Evolutionary conservation across 768 basidiomycete genomes (phyloP).

Genomic region (Postia placenta): DNA sequence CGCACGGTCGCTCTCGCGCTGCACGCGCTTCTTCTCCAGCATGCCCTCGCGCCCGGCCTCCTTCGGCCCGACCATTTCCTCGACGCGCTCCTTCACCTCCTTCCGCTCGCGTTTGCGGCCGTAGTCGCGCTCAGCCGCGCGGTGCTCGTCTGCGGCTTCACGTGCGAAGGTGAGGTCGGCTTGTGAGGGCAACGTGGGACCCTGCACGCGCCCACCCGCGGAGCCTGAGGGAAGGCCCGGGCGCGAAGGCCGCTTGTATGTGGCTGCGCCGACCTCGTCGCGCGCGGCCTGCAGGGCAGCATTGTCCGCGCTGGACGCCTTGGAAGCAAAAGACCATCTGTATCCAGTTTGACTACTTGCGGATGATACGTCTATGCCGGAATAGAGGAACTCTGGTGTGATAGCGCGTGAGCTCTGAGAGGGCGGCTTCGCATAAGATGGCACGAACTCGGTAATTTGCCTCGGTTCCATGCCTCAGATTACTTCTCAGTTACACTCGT

Average conservation of each 20-base stretch:
- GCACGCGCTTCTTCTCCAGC: constrained; percentile 80
- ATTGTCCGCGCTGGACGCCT: constrained; percentile 50
- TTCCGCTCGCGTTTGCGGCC: constrained; percentile 64
- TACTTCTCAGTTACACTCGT: no score
- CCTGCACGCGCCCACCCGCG: constrained; percentile 41
- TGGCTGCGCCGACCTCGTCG: constrained; percentile 47
- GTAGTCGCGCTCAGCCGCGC: constrained; percentile 43
- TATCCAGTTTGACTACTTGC: constrained; percentile 74
- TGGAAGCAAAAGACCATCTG: constrained; percentile 83
- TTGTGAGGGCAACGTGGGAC: constrained; percentile 63
- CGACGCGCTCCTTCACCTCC: constrained; percentile 62
- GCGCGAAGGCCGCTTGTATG: constrained; percentile 24
- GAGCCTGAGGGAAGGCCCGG: constrained; percentile 9
- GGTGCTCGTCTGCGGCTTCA: constrained; percentile 51
- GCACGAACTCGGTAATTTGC: constrained; percentile 57
- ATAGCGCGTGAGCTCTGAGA: not conserved
- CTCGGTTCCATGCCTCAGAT: constrained; percentile 73
- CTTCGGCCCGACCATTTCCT: constrained; percentile 78
- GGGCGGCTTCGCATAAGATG: not conserved
- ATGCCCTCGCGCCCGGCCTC: constrained; percentile 77
- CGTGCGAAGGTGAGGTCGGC: constrained; percentile 66
- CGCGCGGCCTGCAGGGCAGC: constrained; percentile 54
- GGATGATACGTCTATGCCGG: constrained; percentile 50
- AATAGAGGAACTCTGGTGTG: constrained; percentile 46
- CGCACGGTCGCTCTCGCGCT: constrained; percentile 61